Evolutionary conservation across 2,329 filamentous ascomycete species (phyloP).

Genomic region (Acephala macrosclerotiorum): DNA sequence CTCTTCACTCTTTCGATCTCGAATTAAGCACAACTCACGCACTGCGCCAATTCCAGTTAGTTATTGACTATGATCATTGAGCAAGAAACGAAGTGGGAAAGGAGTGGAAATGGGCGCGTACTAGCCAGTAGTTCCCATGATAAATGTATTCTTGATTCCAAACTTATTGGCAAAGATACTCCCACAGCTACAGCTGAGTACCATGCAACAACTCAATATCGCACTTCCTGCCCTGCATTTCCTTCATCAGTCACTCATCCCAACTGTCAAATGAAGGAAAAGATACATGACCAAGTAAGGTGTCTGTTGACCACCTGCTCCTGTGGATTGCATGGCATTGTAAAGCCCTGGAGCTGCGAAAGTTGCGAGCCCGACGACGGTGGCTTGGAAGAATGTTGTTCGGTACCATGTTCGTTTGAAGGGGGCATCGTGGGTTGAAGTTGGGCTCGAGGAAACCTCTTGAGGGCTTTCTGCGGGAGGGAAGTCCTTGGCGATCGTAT

Average conservation of each 20-base stretch:
- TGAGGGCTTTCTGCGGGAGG: background rate
- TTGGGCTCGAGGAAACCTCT: background rate
- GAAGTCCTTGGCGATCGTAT: background rate
- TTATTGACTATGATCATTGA: no score
- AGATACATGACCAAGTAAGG: slow-evolving; percentile 56
- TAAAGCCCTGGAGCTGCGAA: slow-evolving; percentile 51
- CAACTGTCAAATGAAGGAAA: no score
- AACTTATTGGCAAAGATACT: slow-evolving; percentile 45
- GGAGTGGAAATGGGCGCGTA: background rate
- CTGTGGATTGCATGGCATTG: slow-evolving; percentile 51
- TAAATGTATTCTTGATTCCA: slow-evolving; percentile 48
- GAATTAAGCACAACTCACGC: background rate
- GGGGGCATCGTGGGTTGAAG: no score
- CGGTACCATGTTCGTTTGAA: background rate
- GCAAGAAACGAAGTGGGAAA: background rate
- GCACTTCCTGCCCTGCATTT: slow-evolving; percentile 57
- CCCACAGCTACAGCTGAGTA: slow-evolving; percentile 50
- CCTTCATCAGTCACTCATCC: no score
- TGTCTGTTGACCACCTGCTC: slow-evolving; percentile 48
- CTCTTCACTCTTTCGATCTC: background rate
- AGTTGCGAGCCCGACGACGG: slow-evolving; percentile 48
- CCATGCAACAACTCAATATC: slow-evolving; percentile 52
- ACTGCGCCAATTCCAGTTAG: background rate
- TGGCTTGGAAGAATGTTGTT: slow-evolving; percentile 49
- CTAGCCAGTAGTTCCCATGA: slow-evolving; percentile 50